Percentiles rank a stretch among this genome's conserved stretches.
Evolutionary conservation across 495 filamentous ascomycete species (phyloP).

Genomic region (Podospora didyma): DNA sequence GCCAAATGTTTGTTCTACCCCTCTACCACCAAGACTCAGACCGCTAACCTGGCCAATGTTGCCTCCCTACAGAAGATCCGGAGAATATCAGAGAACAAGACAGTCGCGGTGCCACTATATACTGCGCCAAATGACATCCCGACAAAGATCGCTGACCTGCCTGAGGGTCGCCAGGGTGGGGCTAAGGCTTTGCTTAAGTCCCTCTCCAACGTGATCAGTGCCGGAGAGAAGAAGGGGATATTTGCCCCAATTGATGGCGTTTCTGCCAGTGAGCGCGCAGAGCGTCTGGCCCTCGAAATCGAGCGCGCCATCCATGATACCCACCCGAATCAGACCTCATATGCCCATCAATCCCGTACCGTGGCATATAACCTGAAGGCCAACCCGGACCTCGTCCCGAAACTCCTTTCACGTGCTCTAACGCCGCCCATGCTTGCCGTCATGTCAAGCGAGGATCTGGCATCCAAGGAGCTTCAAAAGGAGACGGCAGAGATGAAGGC

Average conservation of each 20-base stretch:
- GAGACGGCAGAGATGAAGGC: slow-evolving; percentile 69
- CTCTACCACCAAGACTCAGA: background rate
- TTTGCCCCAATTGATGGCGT: slow-evolving; percentile 32
- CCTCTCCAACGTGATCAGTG: slow-evolving; percentile 34
- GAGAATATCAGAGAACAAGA: slow-evolving; percentile 45
- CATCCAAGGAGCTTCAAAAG: slow-evolving; percentile 81
- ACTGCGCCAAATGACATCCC: slow-evolving; percentile 35
- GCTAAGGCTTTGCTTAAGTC: slow-evolving; percentile 42
- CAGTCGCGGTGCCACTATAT: slow-evolving; percentile 32
- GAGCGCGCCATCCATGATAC: slow-evolving; percentile 57
- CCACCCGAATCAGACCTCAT: slow-evolving; percentile 36
- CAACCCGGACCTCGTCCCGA: slow-evolving; percentile 73
- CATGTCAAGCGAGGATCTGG: slow-evolving; percentile 87
- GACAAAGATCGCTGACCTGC: slow-evolving; percentile 36
- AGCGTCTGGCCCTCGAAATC: slow-evolving; percentile 59
- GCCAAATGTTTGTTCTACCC: too few relatives aligned
- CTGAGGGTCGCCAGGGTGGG: slow-evolving; percentile 36
- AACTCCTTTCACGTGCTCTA: slow-evolving; percentile 66
- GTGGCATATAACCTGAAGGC: slow-evolving; percentile 80
- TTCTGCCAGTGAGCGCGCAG: slow-evolving; percentile 32
- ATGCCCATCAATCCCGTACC: slow-evolving; percentile 44
- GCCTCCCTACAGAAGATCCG: slow-evolving; percentile 40
- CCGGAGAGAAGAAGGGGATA: slow-evolving; percentile 40
- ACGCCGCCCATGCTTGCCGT: slow-evolving; percentile 67
- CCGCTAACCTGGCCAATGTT: background rate